Evolutionary conservation across 2,329 filamentous ascomycete genomes (phyloP).

Genomic region (Colletotrichum trifolii): DNA sequence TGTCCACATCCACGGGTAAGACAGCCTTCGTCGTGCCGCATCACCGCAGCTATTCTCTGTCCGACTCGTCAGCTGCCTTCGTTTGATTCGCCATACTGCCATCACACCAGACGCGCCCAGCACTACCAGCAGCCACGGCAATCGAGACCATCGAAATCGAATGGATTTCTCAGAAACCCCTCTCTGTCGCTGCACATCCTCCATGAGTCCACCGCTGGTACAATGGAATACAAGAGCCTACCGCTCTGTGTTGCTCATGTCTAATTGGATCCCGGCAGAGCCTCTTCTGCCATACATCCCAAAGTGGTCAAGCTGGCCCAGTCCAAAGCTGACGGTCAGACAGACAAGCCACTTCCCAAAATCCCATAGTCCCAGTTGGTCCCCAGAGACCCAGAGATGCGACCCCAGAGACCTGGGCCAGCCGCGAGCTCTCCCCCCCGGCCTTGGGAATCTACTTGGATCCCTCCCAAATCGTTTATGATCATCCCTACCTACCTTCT

Average conservation of each 20-base stretch:
- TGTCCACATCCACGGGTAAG: slow-evolving; percentile 20
- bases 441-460: slow-evolving; percentile 10
- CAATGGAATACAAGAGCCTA: slow-evolving; percentile 14
- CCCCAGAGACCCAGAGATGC: slow-evolving; percentile 28
- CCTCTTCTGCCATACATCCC: slow-evolving; percentile 8
- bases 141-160: slow-evolving; percentile 14
- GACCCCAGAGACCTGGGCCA: slow-evolving; percentile 1
- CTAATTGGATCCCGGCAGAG: slow-evolving; percentile 23
- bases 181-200: neutral
- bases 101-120: slow-evolving; percentile 6
- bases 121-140: slow-evolving; percentile 14
- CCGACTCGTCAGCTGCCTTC: slow-evolving; percentile 27
- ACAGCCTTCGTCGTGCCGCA: slow-evolving; percentile 31
- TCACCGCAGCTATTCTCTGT: slow-evolving; percentile 24
- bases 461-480: slow-evolving; percentile 30
- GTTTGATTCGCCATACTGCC: slow-evolving; percentile 11
- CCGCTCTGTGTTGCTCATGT: neutral
- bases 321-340: slow-evolving; percentile 30
- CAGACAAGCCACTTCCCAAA: slow-evolving; percentile 28
- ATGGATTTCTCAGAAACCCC: slow-evolving; percentile 17
- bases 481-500: slow-evolving; percentile 14
- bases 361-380: slow-evolving; percentile 17
- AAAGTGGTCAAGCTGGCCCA: slow-evolving; percentile 3
- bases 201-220: neutral
- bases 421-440: slow-evolving; percentile 21